Conservation (phyloP, 345 rosid genomes). For the Clarkia xantiana region DNA sequence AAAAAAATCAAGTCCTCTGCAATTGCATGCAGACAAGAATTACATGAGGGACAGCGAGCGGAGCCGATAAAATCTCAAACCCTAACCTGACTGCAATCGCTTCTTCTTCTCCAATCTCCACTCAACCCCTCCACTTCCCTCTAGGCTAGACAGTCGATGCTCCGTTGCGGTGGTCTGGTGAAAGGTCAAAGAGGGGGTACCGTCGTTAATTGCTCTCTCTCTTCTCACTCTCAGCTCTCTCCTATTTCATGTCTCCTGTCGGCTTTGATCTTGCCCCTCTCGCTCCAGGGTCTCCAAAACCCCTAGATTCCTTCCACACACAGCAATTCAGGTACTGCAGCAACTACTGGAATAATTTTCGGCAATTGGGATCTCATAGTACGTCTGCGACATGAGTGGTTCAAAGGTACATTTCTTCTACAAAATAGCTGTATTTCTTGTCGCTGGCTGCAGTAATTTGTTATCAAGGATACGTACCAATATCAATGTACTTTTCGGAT, state of each 20-base stretch:
- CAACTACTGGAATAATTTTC: not conserved
- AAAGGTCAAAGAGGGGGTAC: constrained; percentile 28
- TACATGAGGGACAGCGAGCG: no score
- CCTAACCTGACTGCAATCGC: no score
- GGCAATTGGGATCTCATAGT: not conserved
- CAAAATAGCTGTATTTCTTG: not conserved
- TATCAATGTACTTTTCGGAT: not conserved
- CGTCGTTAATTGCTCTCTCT: constrained; percentile 38
- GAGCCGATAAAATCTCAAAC: no score
- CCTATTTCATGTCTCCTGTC: constrained; percentile 77
- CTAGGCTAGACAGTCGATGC: constrained; percentile 25
- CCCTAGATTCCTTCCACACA: constrained; percentile 26
- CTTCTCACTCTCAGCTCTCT: constrained; percentile 5
- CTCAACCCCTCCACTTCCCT: not conserved
- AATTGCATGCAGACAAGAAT: no score
- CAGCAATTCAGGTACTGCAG: constrained; percentile 5
- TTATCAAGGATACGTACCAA: not conserved
- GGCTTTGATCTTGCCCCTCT: constrained; percentile 17
- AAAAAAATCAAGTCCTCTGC: no score
- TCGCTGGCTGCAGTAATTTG: not conserved
- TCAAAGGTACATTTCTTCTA: constrained; percentile 36
- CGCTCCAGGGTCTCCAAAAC: constrained; percentile 37
- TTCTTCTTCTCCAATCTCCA: not conserved
- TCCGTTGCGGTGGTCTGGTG: constrained; percentile 19
- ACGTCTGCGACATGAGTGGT: constrained; percentile 38